These are phyloP conservation scores for Candida fluviatilis DNA, from an alignment of 805 yeast species.

Conservation along the genomic window DNA sequence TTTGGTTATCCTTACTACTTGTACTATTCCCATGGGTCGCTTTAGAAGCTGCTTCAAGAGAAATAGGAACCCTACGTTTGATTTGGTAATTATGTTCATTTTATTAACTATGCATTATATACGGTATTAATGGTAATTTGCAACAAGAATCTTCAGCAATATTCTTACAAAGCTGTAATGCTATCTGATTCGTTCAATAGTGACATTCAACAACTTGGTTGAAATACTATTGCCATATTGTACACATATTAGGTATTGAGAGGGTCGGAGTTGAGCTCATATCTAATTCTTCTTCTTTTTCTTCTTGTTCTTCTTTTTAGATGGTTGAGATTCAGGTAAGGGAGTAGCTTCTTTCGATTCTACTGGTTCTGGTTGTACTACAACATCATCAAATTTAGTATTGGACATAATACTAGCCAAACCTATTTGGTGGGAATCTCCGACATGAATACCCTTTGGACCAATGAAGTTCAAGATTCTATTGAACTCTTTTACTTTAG, in stretches of 20 bases:
- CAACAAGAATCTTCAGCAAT: no score
- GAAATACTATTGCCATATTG: no score
- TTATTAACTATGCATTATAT: constrained; percentile 4
- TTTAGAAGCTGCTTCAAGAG: no score
- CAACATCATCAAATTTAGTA: constrained; percentile 23
- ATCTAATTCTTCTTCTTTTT: constrained; percentile 19
- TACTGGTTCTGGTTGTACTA: constrained; percentile 9
- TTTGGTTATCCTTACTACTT: no score
- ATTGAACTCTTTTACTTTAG: constrained; percentile 68
- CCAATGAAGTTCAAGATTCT: constrained; percentile 71
- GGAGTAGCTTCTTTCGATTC: constrained; percentile 6
- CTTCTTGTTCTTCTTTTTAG: constrained; percentile 27
- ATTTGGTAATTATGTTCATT: no score
- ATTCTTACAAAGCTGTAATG: no score
- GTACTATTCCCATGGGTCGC: no score
- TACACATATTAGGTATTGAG: no score
- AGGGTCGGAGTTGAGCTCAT: not conserved
- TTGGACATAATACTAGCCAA: constrained; percentile 41
- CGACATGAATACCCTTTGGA: constrained; percentile 52
- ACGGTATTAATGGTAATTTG: not conserved
- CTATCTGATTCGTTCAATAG: no score
- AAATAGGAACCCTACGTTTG: no score
- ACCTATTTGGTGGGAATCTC: constrained; percentile 23
- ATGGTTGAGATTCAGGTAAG: constrained; percentile 9
- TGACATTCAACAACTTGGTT: no score